phyloP scores from a whole-genome alignment of 140 eudicot genomes.

The Senecio squalidus region DNA sequence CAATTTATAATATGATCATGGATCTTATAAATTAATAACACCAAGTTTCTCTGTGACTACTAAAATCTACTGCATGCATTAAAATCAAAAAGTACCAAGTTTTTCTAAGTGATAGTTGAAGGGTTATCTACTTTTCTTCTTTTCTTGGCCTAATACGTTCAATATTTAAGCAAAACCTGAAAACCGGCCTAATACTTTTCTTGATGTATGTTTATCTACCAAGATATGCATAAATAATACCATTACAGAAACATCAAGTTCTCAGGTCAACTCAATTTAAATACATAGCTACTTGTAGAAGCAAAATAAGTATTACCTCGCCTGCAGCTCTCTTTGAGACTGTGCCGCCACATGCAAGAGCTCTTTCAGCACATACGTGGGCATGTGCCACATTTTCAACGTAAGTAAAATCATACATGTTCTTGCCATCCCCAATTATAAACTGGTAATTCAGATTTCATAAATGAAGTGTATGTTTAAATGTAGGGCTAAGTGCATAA shows the following conservation, averaged over 20 bases:
- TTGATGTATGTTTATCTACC: background rate
- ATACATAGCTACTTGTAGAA: background rate
- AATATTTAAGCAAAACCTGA: too few relatives aligned
- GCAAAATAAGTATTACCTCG: slow-evolving; percentile 39
- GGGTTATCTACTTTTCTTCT: too few relatives aligned
- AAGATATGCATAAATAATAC: background rate
- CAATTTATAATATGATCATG: too few relatives aligned
- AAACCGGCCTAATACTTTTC: too few relatives aligned
- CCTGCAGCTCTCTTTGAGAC: slow-evolving; percentile 83
- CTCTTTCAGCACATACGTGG: slow-evolving; percentile 98
- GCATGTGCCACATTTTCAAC: slow-evolving; percentile 99
- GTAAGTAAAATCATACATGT: slow-evolving; percentile 84
- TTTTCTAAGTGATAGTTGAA: too few relatives aligned
- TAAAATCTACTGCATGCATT: too few relatives aligned
- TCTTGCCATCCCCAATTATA: slow-evolving; percentile 82
- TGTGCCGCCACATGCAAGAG: slow-evolving; percentile 66
- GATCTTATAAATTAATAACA: too few relatives aligned
- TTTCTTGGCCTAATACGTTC: too few relatives aligned
- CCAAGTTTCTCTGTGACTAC: too few relatives aligned
- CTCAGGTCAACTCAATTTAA: background rate
- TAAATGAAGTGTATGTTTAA: slow-evolving; percentile 3
- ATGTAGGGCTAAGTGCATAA: too few relatives aligned
- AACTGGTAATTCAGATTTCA: slow-evolving; percentile 48
- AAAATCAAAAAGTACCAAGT: too few relatives aligned
- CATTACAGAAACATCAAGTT: background rate